Conservation (phyloP, 345 rosid genomes). For the Eucalyptus regnans region DNA sequence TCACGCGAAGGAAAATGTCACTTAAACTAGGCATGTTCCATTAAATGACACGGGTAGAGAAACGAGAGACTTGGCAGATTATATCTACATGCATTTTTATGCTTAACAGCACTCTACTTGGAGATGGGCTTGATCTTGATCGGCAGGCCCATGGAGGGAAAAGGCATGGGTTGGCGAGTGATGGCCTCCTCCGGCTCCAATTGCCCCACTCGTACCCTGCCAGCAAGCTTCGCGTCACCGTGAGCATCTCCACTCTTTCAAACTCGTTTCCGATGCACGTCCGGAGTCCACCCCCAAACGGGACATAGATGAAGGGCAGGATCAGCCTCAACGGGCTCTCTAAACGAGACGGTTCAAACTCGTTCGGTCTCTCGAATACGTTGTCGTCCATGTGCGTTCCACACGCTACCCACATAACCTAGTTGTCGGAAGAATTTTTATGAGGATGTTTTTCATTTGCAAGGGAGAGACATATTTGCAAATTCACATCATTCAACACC, state of each 20-base stretch:
- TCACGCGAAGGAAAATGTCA: neutral
- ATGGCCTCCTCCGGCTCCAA: neutral
- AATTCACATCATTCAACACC: neutral
- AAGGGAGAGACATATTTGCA: neutral
- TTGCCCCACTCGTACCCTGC: neutral
- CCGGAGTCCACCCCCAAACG: neutral
- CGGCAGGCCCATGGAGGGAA: neutral
- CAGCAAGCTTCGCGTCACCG: neutral
- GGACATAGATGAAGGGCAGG: neutral
- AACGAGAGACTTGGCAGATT: neutral
- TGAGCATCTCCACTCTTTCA: neutral
- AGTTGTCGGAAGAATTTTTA: neutral
- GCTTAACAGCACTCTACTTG: neutral
- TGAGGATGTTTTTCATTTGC: neutral
- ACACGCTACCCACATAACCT: neutral
- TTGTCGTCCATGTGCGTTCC: neutral
- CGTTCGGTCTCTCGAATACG: neutral
- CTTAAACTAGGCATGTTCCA: neutral
- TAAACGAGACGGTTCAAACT: neutral
- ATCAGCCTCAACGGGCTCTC: neutral
- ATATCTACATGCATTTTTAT: neutral
- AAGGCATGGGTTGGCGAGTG: neutral
- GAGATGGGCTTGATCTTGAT: neutral
- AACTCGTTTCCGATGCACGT: neutral
- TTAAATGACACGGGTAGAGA: neutral